Conservation (phyloP, 2,329 filamentous ascomycete species). For the Curvularia eragrostidis region DNA sequence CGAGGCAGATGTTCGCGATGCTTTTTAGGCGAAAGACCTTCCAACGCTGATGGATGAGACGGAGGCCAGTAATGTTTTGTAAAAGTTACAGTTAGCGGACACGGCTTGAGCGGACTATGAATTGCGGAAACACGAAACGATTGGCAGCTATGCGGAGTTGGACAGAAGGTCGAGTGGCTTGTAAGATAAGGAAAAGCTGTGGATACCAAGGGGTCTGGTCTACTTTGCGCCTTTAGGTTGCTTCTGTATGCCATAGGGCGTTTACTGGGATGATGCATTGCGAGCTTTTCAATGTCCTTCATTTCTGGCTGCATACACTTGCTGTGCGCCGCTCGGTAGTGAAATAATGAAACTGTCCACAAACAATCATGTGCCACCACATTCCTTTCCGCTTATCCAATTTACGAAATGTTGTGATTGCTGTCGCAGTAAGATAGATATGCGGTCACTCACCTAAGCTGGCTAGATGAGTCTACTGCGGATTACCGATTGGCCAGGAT, state of each 20-base stretch:
- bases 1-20: constrained; percentile 49
- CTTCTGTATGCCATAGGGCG: constrained; percentile 23
- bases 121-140: background rate
- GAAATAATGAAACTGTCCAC: background rate
- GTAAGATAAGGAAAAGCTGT: constrained; percentile 16
- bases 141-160: background rate
- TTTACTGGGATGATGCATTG: constrained; percentile 9
- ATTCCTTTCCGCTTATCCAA: background rate
- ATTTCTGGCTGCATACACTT: background rate
- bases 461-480: constrained; percentile 21
- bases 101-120: background rate
- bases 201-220: background rate
- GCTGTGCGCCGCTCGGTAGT: background rate
- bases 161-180: constrained; percentile 3
- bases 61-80: constrained; percentile 48
- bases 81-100: background rate
- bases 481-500: constrained; percentile 38
- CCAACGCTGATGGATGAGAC: no score
- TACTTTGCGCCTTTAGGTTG: constrained; percentile 13
- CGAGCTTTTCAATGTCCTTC: background rate
- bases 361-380: background rate
- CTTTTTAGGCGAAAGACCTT: constrained; percentile 49
- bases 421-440: background rate
- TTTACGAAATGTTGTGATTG: background rate
- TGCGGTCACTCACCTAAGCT: constrained; percentile 31